Base-by-base conservation (phyloP, 352 stramenopile genomes). In the Globisporangium canariense region DNA sequence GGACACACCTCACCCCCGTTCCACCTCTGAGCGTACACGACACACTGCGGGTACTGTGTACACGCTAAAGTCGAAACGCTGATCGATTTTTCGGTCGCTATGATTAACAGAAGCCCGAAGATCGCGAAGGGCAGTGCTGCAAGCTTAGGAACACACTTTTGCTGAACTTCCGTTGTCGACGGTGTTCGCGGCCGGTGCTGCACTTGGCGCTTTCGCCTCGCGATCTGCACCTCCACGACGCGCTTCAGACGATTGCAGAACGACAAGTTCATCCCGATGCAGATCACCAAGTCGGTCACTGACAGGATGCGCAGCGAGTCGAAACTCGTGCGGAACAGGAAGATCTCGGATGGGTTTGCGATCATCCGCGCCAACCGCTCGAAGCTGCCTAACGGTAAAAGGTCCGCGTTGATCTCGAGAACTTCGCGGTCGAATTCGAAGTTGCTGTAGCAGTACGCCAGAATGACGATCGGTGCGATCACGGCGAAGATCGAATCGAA, bases 301-400 rank as follows among this genome's bases (percentile, higher is more conserved):
- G 71, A 60, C 2, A 59, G 53, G 53, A 82, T 74, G 0, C 72
- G 66, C 28, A 82, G 59, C 11, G 63, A 70, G 38, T 81, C 73
- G 25, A 81, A 70, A 4, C 45, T 73, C 1, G 53, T 30, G 6
- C 67, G 70, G 41, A 85, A 65, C 4, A 71, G 52, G 2, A 62
- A 65, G 3, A 81, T 64, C 32, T 74, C 46, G 2, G 58, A 53
- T 2, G 68, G 74, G 1, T 36, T 36, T 36, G 32, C 32, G 32
- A 36, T 5, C 32, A 36, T 36, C 32, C 32, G 32, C 32, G 32
- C 32, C 32, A 9, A 8, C 4, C 7, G 32, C 32, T 36, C 32
- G 7, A 36, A 36, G 32, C 32, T 36, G 4, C 32, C 32, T 5
- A 36, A 36, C 32, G 32, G 32, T 36, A 36, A 8, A 36, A 36